A percentile compares a stretch with the other conserved stretches of the same genome.
phyloP scores from a whole-genome alignment of 352 stramenopile species.

The Phytophthora cactorum region DNA sequence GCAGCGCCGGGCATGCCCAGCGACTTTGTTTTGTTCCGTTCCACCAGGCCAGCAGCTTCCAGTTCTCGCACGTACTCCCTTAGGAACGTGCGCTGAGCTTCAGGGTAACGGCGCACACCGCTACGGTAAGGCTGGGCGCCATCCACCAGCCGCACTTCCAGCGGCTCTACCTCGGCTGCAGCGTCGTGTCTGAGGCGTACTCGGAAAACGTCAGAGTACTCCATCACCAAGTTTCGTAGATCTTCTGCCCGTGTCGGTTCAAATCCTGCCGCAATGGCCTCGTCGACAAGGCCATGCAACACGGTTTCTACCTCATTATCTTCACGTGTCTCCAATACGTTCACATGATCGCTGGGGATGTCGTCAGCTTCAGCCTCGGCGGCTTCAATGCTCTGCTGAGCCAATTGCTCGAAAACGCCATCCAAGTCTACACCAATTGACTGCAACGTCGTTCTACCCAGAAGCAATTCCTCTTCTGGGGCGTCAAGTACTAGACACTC shows the following conservation, averaged over 20 bases:
- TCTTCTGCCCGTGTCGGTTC: not conserved
- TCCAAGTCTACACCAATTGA: slow-evolving; percentile 13
- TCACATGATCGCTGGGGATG: not conserved
- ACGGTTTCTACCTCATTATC: slow-evolving; percentile 2
- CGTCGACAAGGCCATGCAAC: not conserved
- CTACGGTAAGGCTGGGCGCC: slow-evolving; percentile 10
- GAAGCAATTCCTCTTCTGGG: slow-evolving; percentile 7
- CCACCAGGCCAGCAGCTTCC: too few relatives aligned
- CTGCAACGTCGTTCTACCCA: slow-evolving; percentile 5
- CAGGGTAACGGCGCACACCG: slow-evolving; percentile 14
- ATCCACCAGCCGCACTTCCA: slow-evolving; percentile 4
- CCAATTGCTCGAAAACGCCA: not conserved
- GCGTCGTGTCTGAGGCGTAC: not conserved
- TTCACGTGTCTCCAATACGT: not conserved
- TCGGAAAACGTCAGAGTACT: slow-evolving; percentile 10
- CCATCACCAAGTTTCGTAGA: not conserved
- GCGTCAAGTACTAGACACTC: slow-evolving; percentile 17
- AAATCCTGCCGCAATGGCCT: not conserved
- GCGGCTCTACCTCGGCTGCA: slow-evolving; percentile 5
- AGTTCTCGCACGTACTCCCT: too few relatives aligned
- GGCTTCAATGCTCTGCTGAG: slow-evolving; percentile 2
- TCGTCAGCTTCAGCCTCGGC: slow-evolving; percentile 15
- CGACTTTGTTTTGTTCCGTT: not conserved
- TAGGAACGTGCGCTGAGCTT: not conserved
- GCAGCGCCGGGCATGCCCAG: slow-evolving; percentile 4